A percentile compares a stretch with the other conserved stretches of the same genome.
Conservation (phyloP, 1,139 yeast genomes). For the Pichia sp. region DNA sequence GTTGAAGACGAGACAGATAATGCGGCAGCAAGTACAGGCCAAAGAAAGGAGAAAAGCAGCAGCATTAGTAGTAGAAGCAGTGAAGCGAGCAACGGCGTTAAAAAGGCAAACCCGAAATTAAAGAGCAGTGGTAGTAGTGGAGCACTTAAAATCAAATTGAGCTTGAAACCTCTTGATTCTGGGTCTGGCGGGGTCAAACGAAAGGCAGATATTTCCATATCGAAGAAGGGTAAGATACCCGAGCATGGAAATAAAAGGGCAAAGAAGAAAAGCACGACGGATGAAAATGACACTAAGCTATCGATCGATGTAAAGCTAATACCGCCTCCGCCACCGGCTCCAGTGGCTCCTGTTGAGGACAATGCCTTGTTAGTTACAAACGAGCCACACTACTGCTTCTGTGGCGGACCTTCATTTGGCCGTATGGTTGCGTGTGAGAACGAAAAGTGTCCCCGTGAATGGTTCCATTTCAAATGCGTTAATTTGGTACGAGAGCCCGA, state of each 20-base stretch:
- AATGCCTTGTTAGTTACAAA: not conserved
- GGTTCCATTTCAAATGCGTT: slow-evolving; percentile 80
- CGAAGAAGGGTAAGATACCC: not conserved
- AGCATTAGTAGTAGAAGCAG: not conserved
- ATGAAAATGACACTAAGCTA: not conserved
- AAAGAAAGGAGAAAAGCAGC: not conserved
- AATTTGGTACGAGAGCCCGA: slow-evolving; percentile 64
- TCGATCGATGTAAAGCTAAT: not conserved
- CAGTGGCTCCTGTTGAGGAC: not conserved
- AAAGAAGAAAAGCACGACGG: not conserved
- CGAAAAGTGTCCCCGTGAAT: slow-evolving; percentile 57
- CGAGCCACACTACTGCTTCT: slow-evolving; percentile 48
- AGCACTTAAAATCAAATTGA: slow-evolving; percentile 13
- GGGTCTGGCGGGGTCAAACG: not conserved
- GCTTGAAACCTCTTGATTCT: slow-evolving; percentile 2
- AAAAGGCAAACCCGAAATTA: not conserved
- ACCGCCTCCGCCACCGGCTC: not conserved
- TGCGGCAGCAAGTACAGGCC: not conserved
- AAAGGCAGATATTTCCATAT: not conserved
- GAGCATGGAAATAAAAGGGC: not conserved
- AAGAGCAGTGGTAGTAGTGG: not conserved
- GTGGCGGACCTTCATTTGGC: slow-evolving; percentile 66
- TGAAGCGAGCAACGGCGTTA: not conserved
- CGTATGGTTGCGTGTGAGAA: slow-evolving; percentile 82
- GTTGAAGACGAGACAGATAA: slow-evolving; percentile 3